A percentile compares a stretch with the other conserved stretches of the same genome.
These are phyloP conservation scores for Hymenoscyphus fraxineus DNA, from an alignment of 2,329 filamentous ascomycete species.

Conservation along the genomic window DNA sequence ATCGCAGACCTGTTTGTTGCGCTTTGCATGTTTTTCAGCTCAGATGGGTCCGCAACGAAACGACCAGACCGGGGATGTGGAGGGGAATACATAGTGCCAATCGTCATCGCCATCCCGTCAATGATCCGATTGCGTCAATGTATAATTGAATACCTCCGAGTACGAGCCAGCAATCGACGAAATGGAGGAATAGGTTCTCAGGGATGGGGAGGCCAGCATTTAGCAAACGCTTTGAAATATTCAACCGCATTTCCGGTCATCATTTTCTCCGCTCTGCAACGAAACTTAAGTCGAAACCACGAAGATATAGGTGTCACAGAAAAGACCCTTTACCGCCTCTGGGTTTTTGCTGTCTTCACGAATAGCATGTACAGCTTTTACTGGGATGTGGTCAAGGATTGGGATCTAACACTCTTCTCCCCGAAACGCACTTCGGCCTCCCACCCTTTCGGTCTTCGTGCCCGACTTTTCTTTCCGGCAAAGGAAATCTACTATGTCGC, in stretches of 20 bases:
- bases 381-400: slow-evolving; percentile 96
- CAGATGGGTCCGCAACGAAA: slow-evolving; percentile 68
- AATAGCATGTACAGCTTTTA: slow-evolving; percentile 97
- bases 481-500: slow-evolving; percentile 77
- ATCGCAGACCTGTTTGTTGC: slow-evolving; percentile 85
- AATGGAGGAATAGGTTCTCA: slow-evolving; percentile 42
- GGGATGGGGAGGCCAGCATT: slow-evolving; percentile 79
- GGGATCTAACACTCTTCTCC: slow-evolving; percentile 85
- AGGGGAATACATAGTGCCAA: slow-evolving; percentile 72
- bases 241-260: slow-evolving; percentile 92
- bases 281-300: slow-evolving; percentile 48
- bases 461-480: slow-evolving; percentile 67
- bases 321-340: slow-evolving; percentile 50
- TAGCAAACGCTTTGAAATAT: slow-evolving; percentile 94
- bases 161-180: slow-evolving; percentile 54
- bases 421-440: slow-evolving; percentile 46
- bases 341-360: slow-evolving; percentile 69
- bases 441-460: slow-evolving; percentile 74
- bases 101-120: slow-evolving; percentile 79
- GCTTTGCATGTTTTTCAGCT: slow-evolving; percentile 83
- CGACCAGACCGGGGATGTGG: slow-evolving; percentile 80
- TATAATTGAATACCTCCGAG: slow-evolving; percentile 78
- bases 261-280: slow-evolving; percentile 70
- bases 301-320: slow-evolving; percentile 38
- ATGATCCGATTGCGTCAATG: slow-evolving; percentile 89